Conservation (phyloP, 2,329 filamentous ascomycete species). For the Basipetospora sp. region DNA sequence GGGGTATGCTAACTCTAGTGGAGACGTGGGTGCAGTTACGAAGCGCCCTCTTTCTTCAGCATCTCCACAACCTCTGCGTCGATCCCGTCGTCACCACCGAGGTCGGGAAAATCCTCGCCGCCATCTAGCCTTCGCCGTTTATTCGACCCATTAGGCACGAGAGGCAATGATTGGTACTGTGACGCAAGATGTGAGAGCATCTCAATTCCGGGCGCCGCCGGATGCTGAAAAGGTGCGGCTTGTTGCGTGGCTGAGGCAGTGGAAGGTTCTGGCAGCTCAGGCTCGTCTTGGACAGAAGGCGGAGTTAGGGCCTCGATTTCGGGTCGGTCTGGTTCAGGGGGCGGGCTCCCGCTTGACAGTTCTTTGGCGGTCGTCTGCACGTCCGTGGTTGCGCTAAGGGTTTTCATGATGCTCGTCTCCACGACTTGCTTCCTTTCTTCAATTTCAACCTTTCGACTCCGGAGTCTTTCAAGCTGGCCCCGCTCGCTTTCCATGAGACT, state of each 20-base stretch:
- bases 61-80: constrained; percentile 43
- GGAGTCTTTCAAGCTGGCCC: constrained; percentile 46
- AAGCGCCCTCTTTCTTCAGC: constrained; percentile 21
- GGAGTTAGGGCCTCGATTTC: constrained; percentile 78
- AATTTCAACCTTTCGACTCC: constrained; percentile 52
- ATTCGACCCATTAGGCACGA: constrained; percentile 38
- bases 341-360: constrained; percentile 29
- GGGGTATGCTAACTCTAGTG: background rate
- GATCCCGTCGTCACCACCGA: constrained; percentile 40
- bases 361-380: constrained; percentile 33
- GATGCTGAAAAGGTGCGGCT: constrained; percentile 10
- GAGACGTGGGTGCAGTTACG: too few relatives aligned
- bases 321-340: constrained; percentile 54
- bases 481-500: constrained; percentile 57
- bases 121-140: constrained; percentile 41
- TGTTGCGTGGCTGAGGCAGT: constrained; percentile 8
- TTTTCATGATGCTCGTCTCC: constrained; percentile 79
- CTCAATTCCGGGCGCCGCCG: constrained; percentile 21
- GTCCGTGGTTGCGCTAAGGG: constrained; percentile 49
- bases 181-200: constrained; percentile 25
- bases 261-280: constrained; percentile 5
- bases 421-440: constrained; percentile 78
- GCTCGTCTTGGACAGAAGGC: constrained; percentile 26
- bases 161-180: constrained; percentile 33
- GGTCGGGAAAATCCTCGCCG: constrained; percentile 36